Base-by-base conservation (phyloP, 805 yeast species). In the Clavispora carvajalis region DNA sequence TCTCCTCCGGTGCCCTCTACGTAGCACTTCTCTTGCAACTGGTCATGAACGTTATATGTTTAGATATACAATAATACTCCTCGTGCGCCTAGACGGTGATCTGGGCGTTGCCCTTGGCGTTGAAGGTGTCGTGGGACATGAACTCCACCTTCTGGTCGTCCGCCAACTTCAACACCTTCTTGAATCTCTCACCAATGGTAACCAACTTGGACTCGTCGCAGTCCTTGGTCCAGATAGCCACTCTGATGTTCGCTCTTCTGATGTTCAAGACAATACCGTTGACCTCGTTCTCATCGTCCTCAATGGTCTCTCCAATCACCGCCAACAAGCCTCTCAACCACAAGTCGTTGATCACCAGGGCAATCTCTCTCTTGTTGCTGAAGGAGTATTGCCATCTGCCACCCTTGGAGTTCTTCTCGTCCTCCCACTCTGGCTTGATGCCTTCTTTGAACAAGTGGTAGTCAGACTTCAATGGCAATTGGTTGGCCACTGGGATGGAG, bases 361-460 rank as follows among this genome's bases (percentile, higher is more conserved):
- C 63, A 45, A 67, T 69, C 49, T 76, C 83, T 47, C 77, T 74
- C 62, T 73, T 82, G 67, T 84, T 80, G 66, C 77, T 81, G 68
- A 77, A 85, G 33, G 85, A 74, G 49, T 54, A 67, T 51, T 64
- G 71, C 96, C 96, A 93, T 70, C 86, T 88, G 59, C 99, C 99
- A 60, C 99, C 99, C 53, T 81, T 75, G 45, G 85, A 65, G 67
- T 93, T 93, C 50, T 79, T 77, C 40, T 70, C 74, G 65, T 93
- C 98, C 74, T 93, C 99, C 99, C 99, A 93, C 75, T 93, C 98
- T 41, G 99, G 99, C 65, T 87, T 84, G 57, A 93, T 80, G 43
- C 89, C 95, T 61, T 84, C 85, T 70, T 91, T 85, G 75, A 93
- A 93, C 58, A 91, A 79, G 63, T 93, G 95, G 70, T 91, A 91